These are phyloP conservation scores for Bathelium albidoporum DNA, from an alignment of 495 filamentous ascomycete genomes.

Conservation along the genomic window DNA sequence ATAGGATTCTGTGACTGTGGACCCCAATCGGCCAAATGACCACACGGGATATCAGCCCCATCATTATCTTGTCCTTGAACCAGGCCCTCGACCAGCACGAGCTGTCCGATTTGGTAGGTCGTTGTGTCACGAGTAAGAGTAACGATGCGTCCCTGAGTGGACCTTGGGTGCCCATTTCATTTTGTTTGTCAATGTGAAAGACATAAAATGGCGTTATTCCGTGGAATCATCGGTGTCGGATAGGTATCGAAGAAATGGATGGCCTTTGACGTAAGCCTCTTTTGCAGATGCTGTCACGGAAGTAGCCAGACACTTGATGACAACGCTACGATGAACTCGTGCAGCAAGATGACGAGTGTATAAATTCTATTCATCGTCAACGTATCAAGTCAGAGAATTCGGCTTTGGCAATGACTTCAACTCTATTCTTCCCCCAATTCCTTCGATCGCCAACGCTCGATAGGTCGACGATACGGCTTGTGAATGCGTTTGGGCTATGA, in stretches of 20 bases:
- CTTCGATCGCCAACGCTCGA: not conserved
- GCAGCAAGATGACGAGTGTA: not conserved
- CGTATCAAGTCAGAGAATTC: not conserved
- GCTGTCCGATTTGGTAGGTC: constrained; percentile 30
- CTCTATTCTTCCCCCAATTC: not conserved
- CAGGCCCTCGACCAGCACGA: constrained; percentile 36
- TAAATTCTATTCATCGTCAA: not conserved
- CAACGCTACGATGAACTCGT: not conserved
- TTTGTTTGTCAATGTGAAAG: too few relatives aligned
- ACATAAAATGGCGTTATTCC: not conserved
- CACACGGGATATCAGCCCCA: constrained; percentile 27
- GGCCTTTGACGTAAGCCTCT: not conserved
- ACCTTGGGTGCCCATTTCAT: too few relatives aligned
- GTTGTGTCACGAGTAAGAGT: constrained; percentile 37
- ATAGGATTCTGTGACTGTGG: constrained; percentile 22
- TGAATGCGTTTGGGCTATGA: not conserved
- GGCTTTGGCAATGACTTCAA: not conserved
- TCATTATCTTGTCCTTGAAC: constrained; percentile 37
- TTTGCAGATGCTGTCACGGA: not conserved
- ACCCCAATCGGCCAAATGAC: constrained; percentile 21
- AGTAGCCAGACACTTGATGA: not conserved
- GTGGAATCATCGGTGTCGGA: not conserved
- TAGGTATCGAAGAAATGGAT: not conserved
- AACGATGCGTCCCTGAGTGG: constrained; percentile 33
- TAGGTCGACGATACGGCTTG: not conserved